Evolutionary conservation across 2,329 filamentous ascomycete species (phyloP), one percentile per base, ranked within the genome.

Genomic region (Penicillium sp.): DNA sequence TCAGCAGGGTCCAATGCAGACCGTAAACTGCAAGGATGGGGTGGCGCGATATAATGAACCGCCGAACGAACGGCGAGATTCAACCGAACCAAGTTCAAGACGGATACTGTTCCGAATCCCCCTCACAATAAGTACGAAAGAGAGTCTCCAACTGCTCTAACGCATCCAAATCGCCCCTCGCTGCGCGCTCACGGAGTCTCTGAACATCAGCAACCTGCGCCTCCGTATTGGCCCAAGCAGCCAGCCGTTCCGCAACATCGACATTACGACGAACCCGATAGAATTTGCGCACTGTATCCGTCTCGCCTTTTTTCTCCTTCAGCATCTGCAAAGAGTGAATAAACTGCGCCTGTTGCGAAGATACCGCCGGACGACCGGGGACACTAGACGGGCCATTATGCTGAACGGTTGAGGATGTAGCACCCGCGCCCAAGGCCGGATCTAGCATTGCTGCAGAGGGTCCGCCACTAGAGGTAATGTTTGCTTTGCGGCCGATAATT

Each of bases 401-500:
- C 30, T 52, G 56, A 43, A 40, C 44, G 27, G 51, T 18, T 7
- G 39, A 44, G 7, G 46, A 7, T 10, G 29, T 20, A 4, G 39
- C 10, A 12, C 52, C 45, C 6, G 6, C 26, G 26, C 10, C n/a
- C n/a, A n/a, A n/a, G n/a, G n/a, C n/a, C n/a, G n/a, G n/a, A n/a
- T n/a, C n/a, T n/a, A n/a, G n/a, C 27, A 12, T 7, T 3, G 27
- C 13, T 30, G 27, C 27, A 13, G 4, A 30, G 4, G 6, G 17
- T 21, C 6, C 7, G 12, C 12, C n/a, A 20, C 20, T 37, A 17
- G 79, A 77, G 40, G 79, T 78, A 12, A 91, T 70, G 30, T 82
- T 78, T 53, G 84, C 84, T 56, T 87, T 85, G 26, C 78, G 82
- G 10, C 88, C 88, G 39, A 88, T 76, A 52, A 95, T 82, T 51